These are phyloP conservation scores for Ustilago xerochloae DNA, from an alignment of 1,284 basidiomycete species.

Conservation along the genomic window DNA sequence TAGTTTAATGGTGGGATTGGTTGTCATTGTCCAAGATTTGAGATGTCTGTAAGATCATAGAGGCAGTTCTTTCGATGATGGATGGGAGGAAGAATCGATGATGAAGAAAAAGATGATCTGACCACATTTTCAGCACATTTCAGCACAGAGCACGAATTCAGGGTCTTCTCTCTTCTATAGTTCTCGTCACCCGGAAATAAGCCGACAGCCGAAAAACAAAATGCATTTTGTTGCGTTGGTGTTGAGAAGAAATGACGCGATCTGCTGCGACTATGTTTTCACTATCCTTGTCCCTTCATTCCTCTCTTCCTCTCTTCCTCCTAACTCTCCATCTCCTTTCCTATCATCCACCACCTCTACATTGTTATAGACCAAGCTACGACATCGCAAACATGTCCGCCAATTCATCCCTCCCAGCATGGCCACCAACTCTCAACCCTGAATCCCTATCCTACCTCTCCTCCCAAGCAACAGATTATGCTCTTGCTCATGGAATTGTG, in stretches of 20 bases:
- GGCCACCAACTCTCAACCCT: conserved; percentile 79
- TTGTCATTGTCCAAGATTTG: neutral
- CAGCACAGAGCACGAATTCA: conserved; percentile 9
- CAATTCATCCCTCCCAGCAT: conserved; percentile 66
- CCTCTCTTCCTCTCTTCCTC: neutral
- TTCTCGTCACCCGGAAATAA: too few relatives aligned
- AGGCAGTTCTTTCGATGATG: too few relatives aligned
- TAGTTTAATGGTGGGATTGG: neutral
- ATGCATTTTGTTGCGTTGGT: neutral
- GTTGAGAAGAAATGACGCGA: conserved; percentile 22
- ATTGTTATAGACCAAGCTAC: neutral
- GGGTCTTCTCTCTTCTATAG: conserved; percentile 36
- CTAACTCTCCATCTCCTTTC: neutral
- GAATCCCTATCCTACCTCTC: conserved; percentile 75
- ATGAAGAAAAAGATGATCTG: too few relatives aligned
- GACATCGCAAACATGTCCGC: conserved; percentile 11
- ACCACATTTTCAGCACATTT: too few relatives aligned
- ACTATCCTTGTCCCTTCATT: neutral
- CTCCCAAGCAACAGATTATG: conserved; percentile 80
- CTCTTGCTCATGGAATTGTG: conserved; percentile 84
- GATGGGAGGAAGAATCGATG: neutral
- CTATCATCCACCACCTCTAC: conserved; percentile 6
- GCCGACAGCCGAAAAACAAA: conserved; percentile 22
- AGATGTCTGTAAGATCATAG: neutral
- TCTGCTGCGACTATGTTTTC: neutral